Conservation (phyloP, 2,329 filamentous ascomycete species). For the Fusarium fujikuroi region DNA sequence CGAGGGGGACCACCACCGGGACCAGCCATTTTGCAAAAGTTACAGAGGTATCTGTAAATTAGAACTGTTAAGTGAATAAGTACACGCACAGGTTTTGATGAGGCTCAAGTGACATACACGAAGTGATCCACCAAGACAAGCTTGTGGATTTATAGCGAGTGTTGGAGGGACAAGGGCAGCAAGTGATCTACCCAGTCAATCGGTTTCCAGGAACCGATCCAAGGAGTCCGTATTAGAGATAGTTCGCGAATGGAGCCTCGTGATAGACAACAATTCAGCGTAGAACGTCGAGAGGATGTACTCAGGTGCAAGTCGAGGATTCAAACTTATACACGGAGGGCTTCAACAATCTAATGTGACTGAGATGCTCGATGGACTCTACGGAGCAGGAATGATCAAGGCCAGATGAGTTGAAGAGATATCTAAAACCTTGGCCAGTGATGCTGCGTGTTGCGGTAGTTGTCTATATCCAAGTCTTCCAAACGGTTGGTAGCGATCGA, state of each 20-base stretch:
- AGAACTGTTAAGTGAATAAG: conserved; percentile 41
- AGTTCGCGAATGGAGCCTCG: conserved; percentile 20
- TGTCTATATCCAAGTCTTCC: conserved; percentile 27
- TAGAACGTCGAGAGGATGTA: conserved; percentile 14
- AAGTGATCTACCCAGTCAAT: conserved; percentile 30
- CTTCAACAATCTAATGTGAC: conserved; percentile 29
- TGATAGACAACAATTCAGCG: conserved; percentile 22
- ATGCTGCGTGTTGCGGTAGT: conserved; percentile 7
- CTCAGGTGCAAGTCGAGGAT: conserved; percentile 23
- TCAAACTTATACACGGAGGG: conserved; percentile 29
- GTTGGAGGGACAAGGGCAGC: conserved; percentile 42
- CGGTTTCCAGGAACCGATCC: conserved; percentile 24
- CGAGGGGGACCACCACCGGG: conserved; percentile 92
- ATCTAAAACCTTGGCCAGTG: conserved; percentile 24
- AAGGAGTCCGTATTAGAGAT: conserved; percentile 25
- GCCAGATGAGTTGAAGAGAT: conserved; percentile 14
- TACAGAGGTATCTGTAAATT: conserved; percentile 49
- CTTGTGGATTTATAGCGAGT: conserved; percentile 54
- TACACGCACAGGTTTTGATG: conserved; percentile 3
- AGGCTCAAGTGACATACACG: conserved; percentile 42
- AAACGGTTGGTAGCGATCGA: conserved; percentile 51
- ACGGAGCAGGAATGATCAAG: conserved; percentile 29
- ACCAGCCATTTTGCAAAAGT: conserved; percentile 77
- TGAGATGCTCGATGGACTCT: conserved; percentile 36
- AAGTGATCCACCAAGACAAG: conserved; percentile 45